phyloP scores from a whole-genome alignment of 805 yeast genomes.

The Metschnikowia drakensbergensis region DNA sequence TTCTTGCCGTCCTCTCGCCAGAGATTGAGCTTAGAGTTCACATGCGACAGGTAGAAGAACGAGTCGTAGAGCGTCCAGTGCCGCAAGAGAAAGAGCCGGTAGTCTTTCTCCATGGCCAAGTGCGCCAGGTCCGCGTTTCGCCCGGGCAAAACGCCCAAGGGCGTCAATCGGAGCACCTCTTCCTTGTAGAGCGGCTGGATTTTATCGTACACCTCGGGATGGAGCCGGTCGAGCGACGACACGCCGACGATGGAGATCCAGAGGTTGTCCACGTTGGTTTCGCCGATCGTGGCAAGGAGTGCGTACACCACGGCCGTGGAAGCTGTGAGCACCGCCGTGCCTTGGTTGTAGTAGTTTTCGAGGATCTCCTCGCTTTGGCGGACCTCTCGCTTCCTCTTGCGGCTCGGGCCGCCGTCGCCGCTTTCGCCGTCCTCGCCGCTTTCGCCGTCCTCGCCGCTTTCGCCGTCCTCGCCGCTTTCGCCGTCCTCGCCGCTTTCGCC shows the following conservation, averaged over 20 bases:
- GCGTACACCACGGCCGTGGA: slow-evolving; percentile 78
- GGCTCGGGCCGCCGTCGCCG: slow-evolving; percentile 12
- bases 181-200: slow-evolving; percentile 73
- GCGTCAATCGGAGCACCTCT: slow-evolving; percentile 70
- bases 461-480: not conserved
- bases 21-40: slow-evolving; percentile 77
- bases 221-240: slow-evolving; percentile 68
- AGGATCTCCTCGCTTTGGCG: slow-evolving; percentile 50
- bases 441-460: slow-evolving; percentile 26
- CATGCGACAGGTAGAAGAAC: slow-evolving; percentile 85
- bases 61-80: slow-evolving; percentile 94
- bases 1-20: slow-evolving; percentile 94
- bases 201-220: slow-evolving; percentile 70
- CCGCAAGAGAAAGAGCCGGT: slow-evolving; percentile 76
- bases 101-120: slow-evolving; percentile 74
- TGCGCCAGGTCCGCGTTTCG: slow-evolving; percentile 41
- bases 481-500: slow-evolving; percentile 3
- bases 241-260: slow-evolving; percentile 93
- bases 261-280: slow-evolving; percentile 60
- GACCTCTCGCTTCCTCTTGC: slow-evolving; percentile 39
- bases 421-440: slow-evolving; percentile 21
- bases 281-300: slow-evolving; percentile 75
- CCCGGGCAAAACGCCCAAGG: slow-evolving; percentile 29
- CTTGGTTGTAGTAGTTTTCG: slow-evolving; percentile 78
- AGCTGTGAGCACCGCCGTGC: slow-evolving; percentile 73